Conservation (phyloP, 768 basidiomycete genomes). For the Peribolospora kevripleyi region DNA sequence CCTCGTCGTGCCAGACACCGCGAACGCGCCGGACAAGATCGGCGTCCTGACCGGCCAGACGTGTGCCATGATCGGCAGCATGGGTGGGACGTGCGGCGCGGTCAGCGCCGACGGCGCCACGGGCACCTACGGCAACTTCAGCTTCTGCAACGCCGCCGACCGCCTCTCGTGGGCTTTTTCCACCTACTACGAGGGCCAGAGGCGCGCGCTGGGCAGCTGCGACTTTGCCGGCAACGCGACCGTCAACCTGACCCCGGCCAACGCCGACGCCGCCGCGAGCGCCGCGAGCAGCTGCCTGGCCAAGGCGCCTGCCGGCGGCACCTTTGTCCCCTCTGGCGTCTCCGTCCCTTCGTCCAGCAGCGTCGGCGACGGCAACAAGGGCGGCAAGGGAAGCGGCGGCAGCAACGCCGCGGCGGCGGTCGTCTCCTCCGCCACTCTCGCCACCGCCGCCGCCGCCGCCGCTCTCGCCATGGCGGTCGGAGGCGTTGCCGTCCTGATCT, state of each 20-base stretch:
- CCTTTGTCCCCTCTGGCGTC: too few relatives aligned
- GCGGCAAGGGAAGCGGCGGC: too few relatives aligned
- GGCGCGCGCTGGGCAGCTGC: slow-evolving; percentile 22
- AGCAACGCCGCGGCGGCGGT: too few relatives aligned
- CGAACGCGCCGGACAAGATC: slow-evolving; percentile 22
- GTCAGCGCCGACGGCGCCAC: slow-evolving; percentile 48
- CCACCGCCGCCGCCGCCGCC: too few relatives aligned
- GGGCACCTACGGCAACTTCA: slow-evolving; percentile 51
- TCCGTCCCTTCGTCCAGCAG: too few relatives aligned
- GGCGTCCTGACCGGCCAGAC: slow-evolving; percentile 40
- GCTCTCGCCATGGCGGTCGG: too few relatives aligned
- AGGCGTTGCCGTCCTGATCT: too few relatives aligned
- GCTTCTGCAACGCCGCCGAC: slow-evolving; percentile 27
- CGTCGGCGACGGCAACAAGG: too few relatives aligned
- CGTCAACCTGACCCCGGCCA: slow-evolving; percentile 32
- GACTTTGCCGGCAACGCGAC: slow-evolving; percentile 68
- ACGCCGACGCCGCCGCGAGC: slow-evolving; percentile 27
- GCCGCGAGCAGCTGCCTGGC: slow-evolving; percentile 44
- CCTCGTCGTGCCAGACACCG: too few relatives aligned
- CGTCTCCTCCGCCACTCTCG: too few relatives aligned
- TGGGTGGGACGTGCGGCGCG: slow-evolving; percentile 36
- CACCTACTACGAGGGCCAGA: too few relatives aligned
- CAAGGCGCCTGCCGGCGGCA: slow-evolving; percentile 28
- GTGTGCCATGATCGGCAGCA: slow-evolving; percentile 40
- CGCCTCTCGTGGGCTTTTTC: too few relatives aligned